Conservation (phyloP, 1,139 yeast genomes). For the Hansenula anomala region DNA sequence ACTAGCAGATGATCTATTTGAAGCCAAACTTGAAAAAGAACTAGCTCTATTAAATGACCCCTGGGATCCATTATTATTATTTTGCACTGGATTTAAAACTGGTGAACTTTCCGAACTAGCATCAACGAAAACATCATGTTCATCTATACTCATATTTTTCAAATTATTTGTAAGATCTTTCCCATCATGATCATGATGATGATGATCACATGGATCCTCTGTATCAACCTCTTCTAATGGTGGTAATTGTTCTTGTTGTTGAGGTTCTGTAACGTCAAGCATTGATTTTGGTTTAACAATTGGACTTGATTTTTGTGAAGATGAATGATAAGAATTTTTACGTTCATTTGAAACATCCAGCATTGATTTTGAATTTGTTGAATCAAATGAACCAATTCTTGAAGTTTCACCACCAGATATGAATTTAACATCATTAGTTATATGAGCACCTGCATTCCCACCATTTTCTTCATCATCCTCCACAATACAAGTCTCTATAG, state of each 20-base stretch:
- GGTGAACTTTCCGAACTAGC: neutral
- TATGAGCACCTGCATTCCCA: conserved; percentile 1
- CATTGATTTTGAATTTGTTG: conserved; percentile 4
- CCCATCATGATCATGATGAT: too few relatives aligned
- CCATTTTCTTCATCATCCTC: conserved; percentile 42
- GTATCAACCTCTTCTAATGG: conserved; percentile 18
- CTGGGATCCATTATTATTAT: neutral
- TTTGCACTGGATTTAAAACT: neutral
- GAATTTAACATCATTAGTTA: neutral
- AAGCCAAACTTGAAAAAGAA: conserved; percentile 17
- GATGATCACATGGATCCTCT: conserved; percentile 11
- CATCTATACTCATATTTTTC: neutral
- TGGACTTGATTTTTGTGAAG: conserved; percentile 11
- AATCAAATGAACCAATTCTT: conserved; percentile 8
- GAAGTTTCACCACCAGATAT: neutral
- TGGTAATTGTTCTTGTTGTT: conserved; percentile 16
- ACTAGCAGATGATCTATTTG: conserved; percentile 9
- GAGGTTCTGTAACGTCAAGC: conserved; percentile 14
- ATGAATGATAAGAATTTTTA: neutral
- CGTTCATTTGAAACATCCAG: conserved; percentile 2
- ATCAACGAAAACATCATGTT: neutral
- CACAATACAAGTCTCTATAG: conserved; percentile 56
- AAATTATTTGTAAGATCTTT: neutral
- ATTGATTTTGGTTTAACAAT: conserved; percentile 15
- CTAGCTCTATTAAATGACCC: conserved; percentile 8